Percentiles rank a stretch among this genome's conserved stretches.
These are phyloP conservation scores for Tetrahymena borealis DNA, from an alignment of 73 alveolate genomes.

Conservation along the genomic window DNA sequence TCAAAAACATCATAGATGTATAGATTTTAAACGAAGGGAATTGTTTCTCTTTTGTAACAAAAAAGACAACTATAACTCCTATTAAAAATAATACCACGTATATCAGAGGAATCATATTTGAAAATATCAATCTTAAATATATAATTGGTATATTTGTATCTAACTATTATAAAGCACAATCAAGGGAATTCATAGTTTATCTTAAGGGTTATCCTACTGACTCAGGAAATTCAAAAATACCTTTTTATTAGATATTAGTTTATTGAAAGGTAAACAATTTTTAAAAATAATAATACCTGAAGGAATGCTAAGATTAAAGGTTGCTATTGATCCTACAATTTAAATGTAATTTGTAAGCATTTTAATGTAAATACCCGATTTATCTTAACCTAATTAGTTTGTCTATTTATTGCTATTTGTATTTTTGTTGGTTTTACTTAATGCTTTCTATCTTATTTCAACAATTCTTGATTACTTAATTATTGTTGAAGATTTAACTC, in stretches of 20 bases:
- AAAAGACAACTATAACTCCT: too few relatives aligned
- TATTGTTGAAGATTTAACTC: not conserved
- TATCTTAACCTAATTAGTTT: not conserved
- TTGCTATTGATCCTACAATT: constrained; percentile 11
- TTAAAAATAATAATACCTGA: not conserved
- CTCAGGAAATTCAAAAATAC: constrained; percentile 10
- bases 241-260: too few relatives aligned
- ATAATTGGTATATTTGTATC: constrained; percentile 5
- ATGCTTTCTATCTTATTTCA: not conserved
- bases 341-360: constrained; percentile 1
- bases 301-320: constrained; percentile 4
- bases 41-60: too few relatives aligned
- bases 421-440: too few relatives aligned
- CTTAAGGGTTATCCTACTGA: not conserved
- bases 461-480: not conserved
- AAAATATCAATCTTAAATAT: too few relatives aligned
- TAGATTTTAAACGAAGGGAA: too few relatives aligned
- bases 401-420: not conserved
- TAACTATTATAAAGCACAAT: too few relatives aligned
- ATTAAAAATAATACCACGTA: too few relatives aligned
- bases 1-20: too few relatives aligned
- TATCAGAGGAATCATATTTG: too few relatives aligned
- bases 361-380: constrained; percentile 14
- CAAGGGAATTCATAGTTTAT: constrained; percentile 7
- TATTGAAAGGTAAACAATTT: too few relatives aligned